These are phyloP conservation scores for Peronosclerospora sorghi DNA, from an alignment of 352 stramenopile species.

Conservation along the genomic window DNA sequence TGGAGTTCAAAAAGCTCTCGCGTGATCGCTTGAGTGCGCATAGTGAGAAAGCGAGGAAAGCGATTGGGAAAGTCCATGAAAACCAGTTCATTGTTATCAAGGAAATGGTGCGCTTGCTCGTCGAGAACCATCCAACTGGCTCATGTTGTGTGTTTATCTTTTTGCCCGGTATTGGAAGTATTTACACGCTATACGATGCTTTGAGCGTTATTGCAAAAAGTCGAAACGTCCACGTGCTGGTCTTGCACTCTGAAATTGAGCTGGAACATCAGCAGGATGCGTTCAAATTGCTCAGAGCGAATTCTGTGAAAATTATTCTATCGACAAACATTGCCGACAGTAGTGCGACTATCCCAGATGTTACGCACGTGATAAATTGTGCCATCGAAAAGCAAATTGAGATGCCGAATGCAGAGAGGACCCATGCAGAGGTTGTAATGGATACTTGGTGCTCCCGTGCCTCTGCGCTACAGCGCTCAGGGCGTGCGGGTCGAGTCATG, in stretches of 20 bases:
- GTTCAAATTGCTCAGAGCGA: conserved; percentile 34
- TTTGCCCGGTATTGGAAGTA: conserved; percentile 90
- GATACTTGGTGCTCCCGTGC: conserved; percentile 91
- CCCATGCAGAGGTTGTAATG: conserved; percentile 60
- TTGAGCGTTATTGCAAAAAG: conserved; percentile 28
- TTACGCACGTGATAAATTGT: conserved; percentile 85
- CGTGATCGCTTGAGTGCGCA: conserved; percentile 22
- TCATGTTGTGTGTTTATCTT: conserved; percentile 92
- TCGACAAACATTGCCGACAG: conserved; percentile 96
- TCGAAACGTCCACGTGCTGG: conserved; percentile 37
- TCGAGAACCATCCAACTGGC: conserved; percentile 23
- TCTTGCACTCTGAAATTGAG: conserved; percentile 64
- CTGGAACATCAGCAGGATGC: conserved; percentile 65
- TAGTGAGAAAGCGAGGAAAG: conserved; percentile 33
- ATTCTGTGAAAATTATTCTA: conserved; percentile 88
- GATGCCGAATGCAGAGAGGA: conserved; percentile 59
- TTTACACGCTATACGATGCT: conserved; percentile 79
- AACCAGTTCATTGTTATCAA: conserved; percentile 47
- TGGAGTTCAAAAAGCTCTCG: conserved; percentile 28
- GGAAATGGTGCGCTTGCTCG: conserved; percentile 45
- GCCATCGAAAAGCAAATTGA: conserved; percentile 80
- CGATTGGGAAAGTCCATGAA: conserved; percentile 62
- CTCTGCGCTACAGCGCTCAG: conserved; percentile 74
- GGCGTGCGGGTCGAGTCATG: conserved; percentile 88
- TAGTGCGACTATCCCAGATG: conserved; percentile 92